A percentile compares a stretch with the other conserved stretches of the same genome.
Conservation (phyloP, 225 moss, liverwort and hornwort genomes). For the Rhytidiadelphus loreus region DNA sequence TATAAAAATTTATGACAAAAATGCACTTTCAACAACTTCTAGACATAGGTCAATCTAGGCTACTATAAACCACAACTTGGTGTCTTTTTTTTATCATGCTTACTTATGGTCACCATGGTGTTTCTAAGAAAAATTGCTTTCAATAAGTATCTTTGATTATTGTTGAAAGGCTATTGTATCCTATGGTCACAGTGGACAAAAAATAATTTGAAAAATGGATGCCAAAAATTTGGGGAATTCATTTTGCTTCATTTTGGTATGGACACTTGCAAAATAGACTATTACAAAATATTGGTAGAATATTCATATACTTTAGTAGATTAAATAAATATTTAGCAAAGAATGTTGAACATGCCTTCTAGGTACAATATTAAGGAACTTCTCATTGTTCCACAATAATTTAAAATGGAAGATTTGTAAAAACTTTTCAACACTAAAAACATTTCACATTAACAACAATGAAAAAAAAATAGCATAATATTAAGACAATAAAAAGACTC, state of each 20-base stretch:
- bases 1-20: neutral
- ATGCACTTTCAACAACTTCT: neutral
- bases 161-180: neutral
- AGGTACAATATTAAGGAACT: fast-evolving
- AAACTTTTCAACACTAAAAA: too few relatives aligned
- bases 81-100: neutral
- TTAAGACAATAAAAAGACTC: too few relatives aligned
- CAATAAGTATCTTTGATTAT: neutral
- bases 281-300: neutral
- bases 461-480: too few relatives aligned
- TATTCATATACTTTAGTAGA: neutral
- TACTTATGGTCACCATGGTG: neutral
- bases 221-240: neutral
- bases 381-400: too few relatives aligned
- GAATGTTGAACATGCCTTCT: neutral
- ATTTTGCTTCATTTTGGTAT: neutral
- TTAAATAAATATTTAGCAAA: neutral
- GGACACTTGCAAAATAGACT: neutral
- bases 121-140: neutral
- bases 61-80: neutral
- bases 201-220: neutral
- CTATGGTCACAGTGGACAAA: fast-evolving
- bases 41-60: neutral
- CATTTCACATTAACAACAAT: too few relatives aligned
- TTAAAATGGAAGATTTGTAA: too few relatives aligned